These are phyloP conservation scores for Coniochaeta hoffmannii DNA, from an alignment of 2,329 filamentous ascomycete genomes.

Conservation along the genomic window DNA sequence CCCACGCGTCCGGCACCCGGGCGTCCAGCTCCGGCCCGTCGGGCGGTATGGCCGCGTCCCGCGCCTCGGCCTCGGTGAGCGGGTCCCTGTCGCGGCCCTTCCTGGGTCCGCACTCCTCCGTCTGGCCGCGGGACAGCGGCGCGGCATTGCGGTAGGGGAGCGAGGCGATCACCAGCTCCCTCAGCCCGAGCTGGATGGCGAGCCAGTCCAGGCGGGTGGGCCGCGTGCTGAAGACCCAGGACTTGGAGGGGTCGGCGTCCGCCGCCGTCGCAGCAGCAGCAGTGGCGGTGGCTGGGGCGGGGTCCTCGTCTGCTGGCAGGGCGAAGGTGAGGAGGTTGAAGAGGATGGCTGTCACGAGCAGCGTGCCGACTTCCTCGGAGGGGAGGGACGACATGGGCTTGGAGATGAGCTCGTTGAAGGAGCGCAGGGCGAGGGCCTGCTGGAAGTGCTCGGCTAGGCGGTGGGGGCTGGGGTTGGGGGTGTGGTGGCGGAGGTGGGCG, in stretches of 20 bases:
- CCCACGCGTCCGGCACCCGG: constrained; percentile 12
- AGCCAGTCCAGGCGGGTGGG: constrained; percentile 14
- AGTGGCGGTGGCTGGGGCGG: background rate
- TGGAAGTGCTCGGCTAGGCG: constrained; percentile 15
- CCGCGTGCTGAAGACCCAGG: constrained; percentile 15
- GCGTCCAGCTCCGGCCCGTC: constrained; percentile 11
- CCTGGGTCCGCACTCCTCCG: no score
- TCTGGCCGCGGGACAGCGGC: no score
- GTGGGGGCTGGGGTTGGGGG: constrained; percentile 4
- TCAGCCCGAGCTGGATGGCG: constrained; percentile 12
- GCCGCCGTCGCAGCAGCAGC: background rate
- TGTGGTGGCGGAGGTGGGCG: constrained; percentile 12
- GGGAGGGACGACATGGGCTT: constrained; percentile 11
- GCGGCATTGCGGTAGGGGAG: constrained; percentile 6
- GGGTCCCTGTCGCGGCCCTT: no score
- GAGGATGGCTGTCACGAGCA: constrained; percentile 15
- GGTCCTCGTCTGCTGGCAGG: constrained; percentile 11
- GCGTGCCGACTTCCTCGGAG: constrained; percentile 11
- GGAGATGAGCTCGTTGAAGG: constrained; percentile 11
- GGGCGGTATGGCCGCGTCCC: constrained; percentile 10
- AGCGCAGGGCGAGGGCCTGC: constrained; percentile 11
- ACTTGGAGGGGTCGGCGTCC: constrained; percentile 8
- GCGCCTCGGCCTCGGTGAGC: constrained; percentile 11
- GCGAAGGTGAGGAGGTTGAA: constrained; percentile 16
- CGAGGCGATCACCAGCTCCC: constrained; percentile 12